A percentile compares a stretch with the other conserved stretches of the same genome.
These are phyloP conservation scores for Aspergillus pseudoviridinutans DNA, from an alignment of 2,329 filamentous ascomycete genomes.

Conservation along the genomic window DNA sequence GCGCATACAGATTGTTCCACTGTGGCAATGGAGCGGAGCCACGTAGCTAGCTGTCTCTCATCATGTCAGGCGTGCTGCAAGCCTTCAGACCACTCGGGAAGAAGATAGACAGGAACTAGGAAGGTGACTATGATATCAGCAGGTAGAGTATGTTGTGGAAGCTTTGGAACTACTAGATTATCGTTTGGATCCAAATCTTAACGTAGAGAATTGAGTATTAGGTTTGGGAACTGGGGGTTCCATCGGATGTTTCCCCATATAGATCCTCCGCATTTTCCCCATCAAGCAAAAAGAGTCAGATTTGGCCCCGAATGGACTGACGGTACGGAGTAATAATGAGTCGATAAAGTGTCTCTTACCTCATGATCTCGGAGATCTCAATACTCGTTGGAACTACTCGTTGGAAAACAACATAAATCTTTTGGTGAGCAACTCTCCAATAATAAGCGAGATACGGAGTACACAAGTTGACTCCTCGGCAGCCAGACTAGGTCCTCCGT, in stretches of 20 bases:
- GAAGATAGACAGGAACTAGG: background rate
- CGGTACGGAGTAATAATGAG: background rate
- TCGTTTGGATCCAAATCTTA: background rate
- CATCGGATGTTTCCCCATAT: background rate
- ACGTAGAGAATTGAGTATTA: background rate
- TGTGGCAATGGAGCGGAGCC: conserved; percentile 13
- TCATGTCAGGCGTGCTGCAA: conserved; percentile 17
- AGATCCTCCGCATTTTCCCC: background rate
- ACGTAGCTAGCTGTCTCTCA: conserved; percentile 14
- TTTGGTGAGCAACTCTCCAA: background rate
- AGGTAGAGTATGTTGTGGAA: background rate
- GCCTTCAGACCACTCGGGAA: conserved; percentile 1
- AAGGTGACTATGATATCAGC: background rate
- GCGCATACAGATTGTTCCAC: conserved; percentile 19
- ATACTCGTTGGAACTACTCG: too few relatives aligned
- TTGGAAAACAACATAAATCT: too few relatives aligned
- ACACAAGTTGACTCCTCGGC: background rate
- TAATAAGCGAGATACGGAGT: background rate
- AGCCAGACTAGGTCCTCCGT: background rate
- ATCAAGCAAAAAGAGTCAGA: background rate
- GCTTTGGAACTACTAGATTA: background rate
- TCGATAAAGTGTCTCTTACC: background rate
- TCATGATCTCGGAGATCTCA: background rate
- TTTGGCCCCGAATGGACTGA: background rate
- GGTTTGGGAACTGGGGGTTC: background rate